phyloP scores from a whole-genome alignment of 1,139 yeast species.

The Debaryomyces singareniensis region DNA sequence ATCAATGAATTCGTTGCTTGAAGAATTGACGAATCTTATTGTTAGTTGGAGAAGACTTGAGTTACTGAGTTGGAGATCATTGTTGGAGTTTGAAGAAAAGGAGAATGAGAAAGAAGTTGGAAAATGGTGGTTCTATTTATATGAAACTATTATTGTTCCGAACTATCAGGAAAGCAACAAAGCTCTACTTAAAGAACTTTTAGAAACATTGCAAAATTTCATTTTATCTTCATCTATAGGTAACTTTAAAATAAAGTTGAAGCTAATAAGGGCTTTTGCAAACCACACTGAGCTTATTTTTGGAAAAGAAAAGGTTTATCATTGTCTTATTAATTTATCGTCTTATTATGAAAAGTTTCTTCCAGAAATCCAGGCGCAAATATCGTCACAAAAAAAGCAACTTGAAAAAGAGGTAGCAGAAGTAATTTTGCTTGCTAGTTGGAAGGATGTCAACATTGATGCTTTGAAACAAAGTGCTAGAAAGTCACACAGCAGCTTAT shows the following conservation, averaged over 20 bases:
- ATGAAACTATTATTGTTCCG: conserved; percentile 65
- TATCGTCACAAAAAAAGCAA: conserved; percentile 41
- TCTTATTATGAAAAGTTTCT: conserved; percentile 63
- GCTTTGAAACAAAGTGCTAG: conserved; percentile 92
- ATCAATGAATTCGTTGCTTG: conserved; percentile 51
- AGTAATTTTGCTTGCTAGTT: conserved; percentile 81
- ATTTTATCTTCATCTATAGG: conserved; percentile 74
- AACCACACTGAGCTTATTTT: conserved; percentile 33
- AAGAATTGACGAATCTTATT: conserved; percentile 57
- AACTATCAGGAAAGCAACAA: conserved; percentile 19
- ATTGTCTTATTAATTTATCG: conserved; percentile 56
- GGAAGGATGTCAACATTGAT: conserved; percentile 94
- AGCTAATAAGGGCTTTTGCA: conserved; percentile 56
- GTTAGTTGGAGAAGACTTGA: conserved; percentile 91
- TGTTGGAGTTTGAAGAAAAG: conserved; percentile 63
- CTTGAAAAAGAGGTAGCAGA: conserved; percentile 80
- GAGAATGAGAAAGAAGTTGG: conserved; percentile 50
- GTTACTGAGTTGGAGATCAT: conserved; percentile 74
- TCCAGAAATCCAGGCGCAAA: conserved; percentile 37
- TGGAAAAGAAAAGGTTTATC: conserved; percentile 13
- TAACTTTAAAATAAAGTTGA: conserved; percentile 55
- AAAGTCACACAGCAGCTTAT: conserved; percentile 76
- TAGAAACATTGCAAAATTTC: conserved; percentile 71
- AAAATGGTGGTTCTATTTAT: conserved; percentile 88
- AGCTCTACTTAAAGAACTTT: conserved; percentile 40